Conservation (phyloP, 2,329 filamentous ascomycete species). For the Shiraia sp. region DNA sequence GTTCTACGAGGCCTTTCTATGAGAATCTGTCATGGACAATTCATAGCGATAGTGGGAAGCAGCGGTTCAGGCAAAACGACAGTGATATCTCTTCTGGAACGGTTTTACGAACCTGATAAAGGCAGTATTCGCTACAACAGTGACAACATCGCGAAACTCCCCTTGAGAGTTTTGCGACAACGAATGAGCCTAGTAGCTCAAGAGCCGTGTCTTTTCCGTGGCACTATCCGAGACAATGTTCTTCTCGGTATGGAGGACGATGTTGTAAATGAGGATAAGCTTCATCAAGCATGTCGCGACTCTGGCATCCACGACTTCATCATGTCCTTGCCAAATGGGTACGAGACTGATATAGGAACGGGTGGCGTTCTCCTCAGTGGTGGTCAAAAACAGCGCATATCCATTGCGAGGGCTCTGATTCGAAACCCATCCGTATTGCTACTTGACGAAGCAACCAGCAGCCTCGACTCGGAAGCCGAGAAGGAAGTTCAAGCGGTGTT, state of each 20-base stretch:
- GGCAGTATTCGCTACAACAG: constrained; percentile 71
- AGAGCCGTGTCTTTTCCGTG: constrained; percentile 51
- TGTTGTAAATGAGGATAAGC: constrained; percentile 50
- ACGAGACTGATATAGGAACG: constrained; percentile 29
- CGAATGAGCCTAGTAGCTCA: constrained; percentile 70
- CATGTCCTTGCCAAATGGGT: constrained; percentile 31
- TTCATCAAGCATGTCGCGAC: constrained; percentile 56
- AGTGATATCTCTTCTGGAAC: constrained; percentile 85
- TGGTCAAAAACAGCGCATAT: constrained; percentile 77
- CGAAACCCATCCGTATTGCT: constrained; percentile 61
- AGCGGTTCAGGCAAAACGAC: constrained; percentile 94
- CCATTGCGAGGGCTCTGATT: constrained; percentile 71
- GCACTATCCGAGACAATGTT: constrained; percentile 54
- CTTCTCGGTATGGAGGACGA: constrained; percentile 48
- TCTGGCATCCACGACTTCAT: constrained; percentile 39
- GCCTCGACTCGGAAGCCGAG: constrained; percentile 68
- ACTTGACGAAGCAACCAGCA: constrained; percentile 63
- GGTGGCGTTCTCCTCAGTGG: constrained; percentile 67
- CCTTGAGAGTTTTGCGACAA: constrained; percentile 52
- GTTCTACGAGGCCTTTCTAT: constrained; percentile 65
- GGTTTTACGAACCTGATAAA: constrained; percentile 84
- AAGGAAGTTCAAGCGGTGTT: constrained; percentile 70
- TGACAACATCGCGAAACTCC: constrained; percentile 58
- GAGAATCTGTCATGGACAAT: constrained; percentile 58
- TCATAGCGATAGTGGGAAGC: constrained; percentile 54